Conservation (phyloP, 352 stramenopile genomes). For the Blastocystis sp. region DNA sequence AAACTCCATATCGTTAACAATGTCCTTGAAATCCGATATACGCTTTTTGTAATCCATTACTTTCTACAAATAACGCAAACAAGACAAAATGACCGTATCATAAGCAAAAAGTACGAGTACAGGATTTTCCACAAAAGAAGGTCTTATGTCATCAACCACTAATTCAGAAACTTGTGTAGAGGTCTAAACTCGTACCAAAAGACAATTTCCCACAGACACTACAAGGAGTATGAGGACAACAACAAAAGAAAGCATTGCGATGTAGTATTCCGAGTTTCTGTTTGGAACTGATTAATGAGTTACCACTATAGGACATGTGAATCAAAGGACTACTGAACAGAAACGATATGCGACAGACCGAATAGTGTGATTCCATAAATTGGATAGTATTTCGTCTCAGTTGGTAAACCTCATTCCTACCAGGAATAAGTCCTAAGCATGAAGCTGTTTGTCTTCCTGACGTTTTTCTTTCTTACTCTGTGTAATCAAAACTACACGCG, state of each 20-base stretch:
- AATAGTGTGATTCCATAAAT: not conserved
- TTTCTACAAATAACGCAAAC: not conserved
- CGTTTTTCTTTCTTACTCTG: not conserved
- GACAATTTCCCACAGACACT: not conserved
- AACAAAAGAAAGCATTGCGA: not conserved
- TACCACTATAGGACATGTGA: too few relatives aligned
- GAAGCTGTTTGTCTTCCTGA: not conserved
- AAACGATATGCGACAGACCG: too few relatives aligned
- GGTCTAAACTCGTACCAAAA: not conserved
- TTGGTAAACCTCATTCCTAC: not conserved
- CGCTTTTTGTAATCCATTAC: not conserved
- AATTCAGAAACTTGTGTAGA: not conserved
- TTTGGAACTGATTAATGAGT: not conserved
- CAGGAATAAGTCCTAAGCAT: not conserved
- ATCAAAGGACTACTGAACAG: too few relatives aligned
- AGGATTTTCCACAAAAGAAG: not conserved
- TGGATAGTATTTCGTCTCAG: not conserved
- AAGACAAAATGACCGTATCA: not conserved
- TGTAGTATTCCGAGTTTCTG: not conserved
- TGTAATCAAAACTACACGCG: not conserved
- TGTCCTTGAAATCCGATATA: not conserved
- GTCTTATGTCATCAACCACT: not conserved
- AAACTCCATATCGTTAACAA: not conserved
- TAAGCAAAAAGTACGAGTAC: constrained; percentile 6
- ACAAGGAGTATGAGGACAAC: not conserved